phyloP scores from a whole-genome alignment of 169 alveolate genomes.

The Plasmodium chabaudi region DNA sequence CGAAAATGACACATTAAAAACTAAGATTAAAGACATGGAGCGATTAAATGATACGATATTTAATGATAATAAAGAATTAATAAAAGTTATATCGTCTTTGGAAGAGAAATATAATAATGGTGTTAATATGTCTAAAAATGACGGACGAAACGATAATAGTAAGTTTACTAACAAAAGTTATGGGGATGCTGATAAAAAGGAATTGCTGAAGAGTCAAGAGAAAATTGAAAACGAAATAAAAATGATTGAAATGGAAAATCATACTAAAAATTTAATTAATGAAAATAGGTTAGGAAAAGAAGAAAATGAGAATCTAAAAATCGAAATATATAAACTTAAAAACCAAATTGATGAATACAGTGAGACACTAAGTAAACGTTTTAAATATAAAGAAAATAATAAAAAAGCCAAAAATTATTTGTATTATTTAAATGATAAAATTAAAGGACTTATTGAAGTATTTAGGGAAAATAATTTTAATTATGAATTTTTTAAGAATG shows the following conservation, averaged over 20 bases:
- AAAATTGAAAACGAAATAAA: not conserved
- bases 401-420: conserved; percentile 53
- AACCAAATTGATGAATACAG: conserved; percentile 48
- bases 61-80: conserved; percentile 60
- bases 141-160: not conserved
- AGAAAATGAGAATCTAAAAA: conserved; percentile 44
- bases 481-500: conserved; percentile 56
- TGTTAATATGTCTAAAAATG: not conserved
- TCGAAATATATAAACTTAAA: conserved; percentile 58
- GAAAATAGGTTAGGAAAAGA: conserved; percentile 46
- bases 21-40: conserved; percentile 47
- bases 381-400: conserved; percentile 23
- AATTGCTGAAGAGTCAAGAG: not conserved
- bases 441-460: conserved; percentile 60
- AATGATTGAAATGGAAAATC: not conserved
- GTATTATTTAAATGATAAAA: conserved; percentile 63
- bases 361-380: conserved; percentile 16
- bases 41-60: conserved; percentile 22
- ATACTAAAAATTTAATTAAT: conserved; percentile 8
- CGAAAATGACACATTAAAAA: conserved; percentile 35
- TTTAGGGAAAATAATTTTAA: conserved; percentile 53
- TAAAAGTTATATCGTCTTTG: conserved; percentile 27
- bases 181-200: not conserved
- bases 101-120: conserved; percentile 2
- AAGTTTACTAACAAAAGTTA: not conserved